phyloP scores from a whole-genome alignment of 1,284 basidiomycete species.

The Uromyces viciae-fabae region DNA sequence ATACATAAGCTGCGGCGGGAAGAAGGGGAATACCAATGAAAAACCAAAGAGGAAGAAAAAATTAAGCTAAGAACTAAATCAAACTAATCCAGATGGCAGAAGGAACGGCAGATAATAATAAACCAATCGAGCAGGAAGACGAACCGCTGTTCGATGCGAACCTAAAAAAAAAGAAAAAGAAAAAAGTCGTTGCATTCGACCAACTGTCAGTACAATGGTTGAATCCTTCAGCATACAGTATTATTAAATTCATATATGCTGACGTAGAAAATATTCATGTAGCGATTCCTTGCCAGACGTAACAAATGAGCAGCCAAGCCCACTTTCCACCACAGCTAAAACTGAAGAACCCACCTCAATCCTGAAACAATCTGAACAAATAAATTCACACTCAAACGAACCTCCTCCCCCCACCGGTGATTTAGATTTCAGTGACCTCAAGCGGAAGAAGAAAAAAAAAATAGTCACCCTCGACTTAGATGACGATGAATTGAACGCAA shows the following conservation, averaged over 20 bases:
- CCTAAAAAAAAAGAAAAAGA: slow-evolving; percentile 70
- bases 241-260: neutral
- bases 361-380: slow-evolving; percentile 29
- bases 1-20: too few species aligned
- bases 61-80: neutral
- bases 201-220: slow-evolving; percentile 64
- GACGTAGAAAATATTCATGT: neutral
- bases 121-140: slow-evolving; percentile 55
- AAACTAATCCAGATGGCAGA: slow-evolving; percentile 20
- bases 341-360: slow-evolving; percentile 48
- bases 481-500: slow-evolving; percentile 16
- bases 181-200: slow-evolving; percentile 71
- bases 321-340: slow-evolving; percentile 32
- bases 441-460: slow-evolving; percentile 62
- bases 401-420: slow-evolving; percentile 47
- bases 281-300: slow-evolving; percentile 18
- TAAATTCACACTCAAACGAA: neutral
- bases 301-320: neutral
- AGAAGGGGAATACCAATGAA: neutral
- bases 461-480: slow-evolving; percentile 26
- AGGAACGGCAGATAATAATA: neutral
- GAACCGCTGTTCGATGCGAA: slow-evolving; percentile 77
- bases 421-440: slow-evolving; percentile 72
- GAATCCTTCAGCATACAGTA: neutral
- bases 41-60: neutral